Evolutionary conservation across 345 rosid species (phyloP).

Genomic region (Ricinus communis): DNA sequence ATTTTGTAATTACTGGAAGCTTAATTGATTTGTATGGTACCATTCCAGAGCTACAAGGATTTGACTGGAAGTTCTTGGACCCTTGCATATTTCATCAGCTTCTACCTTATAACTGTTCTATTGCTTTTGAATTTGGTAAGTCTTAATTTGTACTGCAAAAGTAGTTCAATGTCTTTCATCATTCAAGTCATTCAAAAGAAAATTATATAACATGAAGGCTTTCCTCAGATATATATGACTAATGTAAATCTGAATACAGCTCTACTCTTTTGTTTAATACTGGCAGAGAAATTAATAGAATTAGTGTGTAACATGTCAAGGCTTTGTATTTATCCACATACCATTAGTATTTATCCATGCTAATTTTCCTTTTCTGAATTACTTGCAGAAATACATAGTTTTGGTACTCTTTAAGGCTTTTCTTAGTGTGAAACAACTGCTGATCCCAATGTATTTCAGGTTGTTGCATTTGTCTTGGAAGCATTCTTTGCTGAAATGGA

Average conservation of each 20-base stretch:
- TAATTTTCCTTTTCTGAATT: neutral
- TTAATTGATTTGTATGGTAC: constrained; percentile 19
- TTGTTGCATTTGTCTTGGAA: constrained; percentile 96
- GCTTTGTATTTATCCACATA: neutral
- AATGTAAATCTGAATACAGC: neutral
- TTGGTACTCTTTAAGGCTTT: neutral
- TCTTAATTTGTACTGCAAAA: neutral
- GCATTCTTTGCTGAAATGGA: constrained; percentile 97
- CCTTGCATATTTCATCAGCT: constrained; percentile 79
- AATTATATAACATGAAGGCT: neutral
- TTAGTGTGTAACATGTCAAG: no score
- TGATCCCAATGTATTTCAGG: constrained; percentile 46
- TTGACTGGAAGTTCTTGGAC: constrained; percentile 87
- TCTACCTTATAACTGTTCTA: constrained; percentile 73
- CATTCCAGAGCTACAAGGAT: constrained; percentile 72
- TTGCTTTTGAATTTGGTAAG: constrained; percentile 92
- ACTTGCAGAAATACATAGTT: constrained; percentile 5
- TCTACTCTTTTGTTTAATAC: neutral
- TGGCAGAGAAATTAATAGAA: neutral
- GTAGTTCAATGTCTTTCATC: neutral
- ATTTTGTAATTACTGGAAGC: neutral
- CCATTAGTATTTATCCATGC: neutral
- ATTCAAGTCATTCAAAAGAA: neutral
- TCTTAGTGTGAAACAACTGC: constrained; percentile 5
- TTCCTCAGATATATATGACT: neutral